phyloP scores from a whole-genome alignment of 73 alveolate genomes.

The Diophrys appendiculata region DNA sequence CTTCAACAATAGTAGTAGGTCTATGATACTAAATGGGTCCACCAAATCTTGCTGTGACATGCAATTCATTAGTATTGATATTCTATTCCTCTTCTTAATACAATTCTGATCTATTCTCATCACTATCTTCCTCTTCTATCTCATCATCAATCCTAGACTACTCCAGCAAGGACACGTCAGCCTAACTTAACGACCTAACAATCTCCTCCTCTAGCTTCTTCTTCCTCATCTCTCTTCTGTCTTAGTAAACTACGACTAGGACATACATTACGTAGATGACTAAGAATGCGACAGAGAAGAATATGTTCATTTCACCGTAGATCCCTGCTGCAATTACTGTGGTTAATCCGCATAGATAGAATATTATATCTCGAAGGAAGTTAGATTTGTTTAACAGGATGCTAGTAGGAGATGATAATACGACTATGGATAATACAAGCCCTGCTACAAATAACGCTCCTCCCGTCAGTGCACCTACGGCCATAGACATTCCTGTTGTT shows the following conservation, averaged over 20 bases:
- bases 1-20: too few species aligned
- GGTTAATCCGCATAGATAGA: background rate
- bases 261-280: conserved; percentile 3
- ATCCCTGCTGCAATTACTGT: background rate
- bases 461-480: conserved; percentile 16
- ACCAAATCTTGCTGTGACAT: too few species aligned
- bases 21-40: too few species aligned
- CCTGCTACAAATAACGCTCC: conserved; percentile 21
- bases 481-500: conserved; percentile 19
- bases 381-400: background rate
- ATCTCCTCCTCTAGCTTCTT: background rate
- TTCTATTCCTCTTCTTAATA: background rate
- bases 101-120: background rate
- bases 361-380: conserved; percentile 8
- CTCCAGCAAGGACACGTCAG: background rate
- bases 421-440: conserved; percentile 13
- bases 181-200: background rate
- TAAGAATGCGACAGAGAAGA: background rate
- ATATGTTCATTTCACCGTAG: conserved; percentile 1
- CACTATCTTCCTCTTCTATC: conserved; percentile 1
- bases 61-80: background rate
- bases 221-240: background rate
- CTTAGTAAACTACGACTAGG: conserved; percentile 1
- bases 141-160: background rate
- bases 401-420: background rate